A percentile compares a stretch with the other conserved stretches of the same genome.
These are phyloP conservation scores for Sugiyamaella americana DNA, from an alignment of 805 yeast genomes.

Conservation along the genomic window DNA sequence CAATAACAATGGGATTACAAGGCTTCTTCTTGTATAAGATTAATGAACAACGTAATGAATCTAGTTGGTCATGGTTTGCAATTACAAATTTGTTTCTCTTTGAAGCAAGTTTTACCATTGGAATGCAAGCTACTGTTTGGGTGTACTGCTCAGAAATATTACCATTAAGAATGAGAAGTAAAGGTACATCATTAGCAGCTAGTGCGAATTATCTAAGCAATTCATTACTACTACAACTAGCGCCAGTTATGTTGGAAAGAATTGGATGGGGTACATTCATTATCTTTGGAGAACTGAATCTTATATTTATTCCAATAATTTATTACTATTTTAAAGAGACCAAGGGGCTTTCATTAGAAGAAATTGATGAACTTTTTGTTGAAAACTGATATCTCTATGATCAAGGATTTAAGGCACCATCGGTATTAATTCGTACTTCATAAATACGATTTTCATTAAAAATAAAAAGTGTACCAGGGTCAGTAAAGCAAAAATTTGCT, in stretches of 20 bases:
- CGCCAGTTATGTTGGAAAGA: constrained; percentile 35
- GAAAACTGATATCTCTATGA: too few relatives aligned
- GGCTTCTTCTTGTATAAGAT: constrained; percentile 8
- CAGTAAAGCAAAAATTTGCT: constrained; percentile 27
- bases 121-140: constrained; percentile 52
- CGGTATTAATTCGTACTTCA: constrained; percentile 18
- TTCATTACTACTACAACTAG: constrained; percentile 27
- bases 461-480: constrained; percentile 22
- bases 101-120: constrained; percentile 32
- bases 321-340: constrained; percentile 75
- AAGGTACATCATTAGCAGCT: constrained; percentile 9
- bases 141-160: constrained; percentile 59
- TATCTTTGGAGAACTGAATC: neutral
- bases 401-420: constrained; percentile 16
- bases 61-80: neutral
- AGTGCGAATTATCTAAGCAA: constrained; percentile 41
- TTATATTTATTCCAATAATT: constrained; percentile 45
- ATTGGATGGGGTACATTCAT: neutral
- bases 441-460: constrained; percentile 23
- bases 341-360: constrained; percentile 71
- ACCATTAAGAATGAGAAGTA: constrained; percentile 58
- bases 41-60: constrained; percentile 2
- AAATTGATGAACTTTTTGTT: constrained; percentile 72
- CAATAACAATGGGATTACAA: constrained; percentile 1
- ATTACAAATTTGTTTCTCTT: constrained; percentile 31